Conservation (phyloP, 257 asterid species). For the Nicotiana attenuata region DNA sequence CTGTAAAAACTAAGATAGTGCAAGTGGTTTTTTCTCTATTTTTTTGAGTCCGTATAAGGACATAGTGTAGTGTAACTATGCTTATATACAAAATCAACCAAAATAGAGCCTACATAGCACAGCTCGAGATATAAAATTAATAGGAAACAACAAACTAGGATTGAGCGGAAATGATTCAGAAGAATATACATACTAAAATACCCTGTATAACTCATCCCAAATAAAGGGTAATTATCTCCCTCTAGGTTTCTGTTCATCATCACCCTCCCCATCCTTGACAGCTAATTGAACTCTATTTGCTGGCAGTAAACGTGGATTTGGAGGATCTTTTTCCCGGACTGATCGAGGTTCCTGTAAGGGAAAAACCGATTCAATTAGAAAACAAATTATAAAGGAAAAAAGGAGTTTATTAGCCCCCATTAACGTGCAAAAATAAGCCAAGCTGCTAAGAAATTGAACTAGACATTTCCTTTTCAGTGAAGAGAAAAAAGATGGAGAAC, state of each 20-base stretch:
- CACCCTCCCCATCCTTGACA: constrained; percentile 32
- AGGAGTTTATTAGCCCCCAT: background rate
- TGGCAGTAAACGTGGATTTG: constrained; percentile 29
- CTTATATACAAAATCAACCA: constrained; percentile 8
- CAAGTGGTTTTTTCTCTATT: background rate
- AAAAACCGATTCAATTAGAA: background rate
- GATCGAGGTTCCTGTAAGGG: constrained; percentile 63
- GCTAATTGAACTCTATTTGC: constrained; percentile 23
- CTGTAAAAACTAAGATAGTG: background rate
- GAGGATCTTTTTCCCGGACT: constrained; percentile 42
- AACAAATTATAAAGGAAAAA: background rate
- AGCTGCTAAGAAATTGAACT: background rate
- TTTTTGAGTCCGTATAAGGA: background rate
- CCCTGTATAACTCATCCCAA: constrained; percentile 26
- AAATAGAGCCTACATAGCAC: constrained; percentile 2
- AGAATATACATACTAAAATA: constrained; percentile 24
- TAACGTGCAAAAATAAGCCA: background rate
- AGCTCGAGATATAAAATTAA: background rate
- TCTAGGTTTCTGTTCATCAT: constrained; percentile 36
- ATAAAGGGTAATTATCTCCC: constrained; percentile 38
- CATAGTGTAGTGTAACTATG: background rate
- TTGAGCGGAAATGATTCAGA: background rate
- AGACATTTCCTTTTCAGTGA: background rate
- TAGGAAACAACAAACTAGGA: background rate
- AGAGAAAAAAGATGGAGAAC: background rate